Base-by-base conservation (phyloP, 768 basidiomycete species). In the Paxillus ammoniavirescens region DNA sequence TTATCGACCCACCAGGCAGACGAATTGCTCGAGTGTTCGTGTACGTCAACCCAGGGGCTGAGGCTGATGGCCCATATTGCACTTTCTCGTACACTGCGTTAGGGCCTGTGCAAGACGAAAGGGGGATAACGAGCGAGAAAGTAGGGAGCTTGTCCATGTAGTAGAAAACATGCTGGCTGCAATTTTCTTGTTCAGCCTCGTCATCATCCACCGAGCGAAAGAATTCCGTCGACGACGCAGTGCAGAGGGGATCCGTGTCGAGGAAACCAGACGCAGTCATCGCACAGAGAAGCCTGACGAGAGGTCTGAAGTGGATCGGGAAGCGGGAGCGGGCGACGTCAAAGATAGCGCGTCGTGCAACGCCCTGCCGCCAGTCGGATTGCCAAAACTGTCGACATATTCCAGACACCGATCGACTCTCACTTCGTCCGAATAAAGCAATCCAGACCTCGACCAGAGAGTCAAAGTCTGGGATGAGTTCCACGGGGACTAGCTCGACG, bases 371-470 rank as follows among this genome's bases (percentile, higher is more conserved):
- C 82, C 84, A 89, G 63, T 94, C 92, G 2, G 73, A 76, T 49
- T 84, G 77, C 93, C 94, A 98, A 67, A 83, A 95, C 59, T 94
- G 91, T 5, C 78, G 73, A 58, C 87, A 89, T 54, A 96, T 84
- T 3, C 81, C 82, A 10, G 80, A 75, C 23, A 89, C 77, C 28
- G 89, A 82, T 53, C 71, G 65, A 65, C 73, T 67, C 74, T 83
- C 73, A 59, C 87, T 89, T 23, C 88, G 79, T 6, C 91, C 91
- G 53, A 88, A 91, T 14, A 96, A 74, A 0, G 85, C 81, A 47
- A 87, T 80, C 88, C 91, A 92, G 8, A 89, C 82, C 49, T 91
- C 83, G 37, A 89, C 75, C 7, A 93, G 75, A 2, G 72, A 74
- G 12, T 87, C 82, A 56, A 89, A 89, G 54, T 91, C 83, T 0